Conservation (phyloP, 208 protist species). For the Borovskyia barvae region DNA sequence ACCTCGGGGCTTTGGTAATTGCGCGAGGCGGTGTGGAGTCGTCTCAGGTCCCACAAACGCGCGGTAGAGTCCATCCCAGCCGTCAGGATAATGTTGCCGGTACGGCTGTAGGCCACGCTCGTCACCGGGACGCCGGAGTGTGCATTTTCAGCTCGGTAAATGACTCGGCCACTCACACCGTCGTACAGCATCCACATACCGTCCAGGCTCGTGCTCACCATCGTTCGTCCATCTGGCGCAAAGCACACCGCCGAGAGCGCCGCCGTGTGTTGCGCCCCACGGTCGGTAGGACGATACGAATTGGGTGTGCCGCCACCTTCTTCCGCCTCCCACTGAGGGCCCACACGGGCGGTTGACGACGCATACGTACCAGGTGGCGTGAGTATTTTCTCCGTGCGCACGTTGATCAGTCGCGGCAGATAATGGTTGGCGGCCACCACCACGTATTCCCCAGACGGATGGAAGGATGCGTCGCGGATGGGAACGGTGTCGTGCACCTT, state of each 20-base stretch:
- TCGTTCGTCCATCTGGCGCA: constrained; percentile 53
- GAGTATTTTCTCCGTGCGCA: constrained; percentile 57
- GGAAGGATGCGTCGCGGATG: constrained; percentile 67
- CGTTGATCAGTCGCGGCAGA: constrained; percentile 63
- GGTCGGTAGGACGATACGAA: constrained; percentile 14
- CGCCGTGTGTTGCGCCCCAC: constrained; percentile 51
- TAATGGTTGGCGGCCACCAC: constrained; percentile 77
- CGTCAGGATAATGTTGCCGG: constrained; percentile 75
- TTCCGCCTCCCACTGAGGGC: constrained; percentile 6
- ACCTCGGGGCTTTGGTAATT: constrained; percentile 42
- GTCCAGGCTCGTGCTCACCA: constrained; percentile 67
- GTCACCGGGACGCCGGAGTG: constrained; percentile 80
- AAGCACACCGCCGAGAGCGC: constrained; percentile 66
- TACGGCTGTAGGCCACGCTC: constrained; percentile 77
- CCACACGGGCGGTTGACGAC: constrained; percentile 7
- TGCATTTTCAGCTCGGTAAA: constrained; percentile 52
- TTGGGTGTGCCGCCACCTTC: background rate
- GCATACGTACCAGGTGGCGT: constrained; percentile 39
- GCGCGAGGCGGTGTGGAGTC: constrained; percentile 12
- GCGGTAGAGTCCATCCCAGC: constrained; percentile 82
- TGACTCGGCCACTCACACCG: constrained; percentile 62
- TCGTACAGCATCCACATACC: constrained; percentile 78
- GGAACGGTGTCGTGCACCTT: constrained; percentile 72
- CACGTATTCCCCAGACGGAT: constrained; percentile 81
- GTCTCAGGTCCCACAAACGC: constrained; percentile 82